Base-by-base conservation (phyloP, 139 green algal species). In the Picochlorum sp. region DNA sequence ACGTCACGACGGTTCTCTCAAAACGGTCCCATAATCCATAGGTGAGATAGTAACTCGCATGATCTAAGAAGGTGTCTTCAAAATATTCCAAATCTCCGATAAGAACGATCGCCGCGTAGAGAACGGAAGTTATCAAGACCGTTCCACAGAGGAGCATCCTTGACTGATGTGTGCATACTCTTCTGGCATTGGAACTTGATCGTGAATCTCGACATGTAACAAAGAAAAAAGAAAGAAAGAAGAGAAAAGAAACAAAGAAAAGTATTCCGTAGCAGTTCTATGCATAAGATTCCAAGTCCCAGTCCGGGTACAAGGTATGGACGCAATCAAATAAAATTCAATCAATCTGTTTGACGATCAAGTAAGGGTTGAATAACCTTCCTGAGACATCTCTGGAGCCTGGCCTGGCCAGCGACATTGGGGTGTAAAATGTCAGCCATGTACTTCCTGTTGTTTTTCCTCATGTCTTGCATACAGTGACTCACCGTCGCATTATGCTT, bases 401-500 rank as follows among this genome's bases (percentile, higher is more conserved):
- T 59, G 20, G 13, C 21, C n/a, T 59, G 51, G 4, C 51, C 51
- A 34, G 20, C 23, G 14, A 18, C 51, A 0, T 59, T 59, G 21
- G 51, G 51, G 23, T 59, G 51, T 34, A 59, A 28, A 34, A 59
- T 41, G 23, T 59, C 51, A 59, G 51, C 51, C 51, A 59, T 59
- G 4, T 28, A 59, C 14, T 10, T 34, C 5, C 13, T 30, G 23
- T 59, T 23, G 15, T 34, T 34, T 28, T 34, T 30, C 26, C 51
- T 26, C 15, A 59, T 59, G 23, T 59, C 51, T 59, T 59, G 51
- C 23, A 30, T 34, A 21, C 51, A 59, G 21, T 18, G 15, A 14
- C 51, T 59, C 3, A 28, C 6, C 11, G 13, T 34, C 14, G 23
- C 23, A 15, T 28, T 59, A 28, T 59, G 15, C 13, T 59, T 59